Conservation (phyloP, 2,329 filamentous ascomycete species). For the Knufia petricola region DNA sequence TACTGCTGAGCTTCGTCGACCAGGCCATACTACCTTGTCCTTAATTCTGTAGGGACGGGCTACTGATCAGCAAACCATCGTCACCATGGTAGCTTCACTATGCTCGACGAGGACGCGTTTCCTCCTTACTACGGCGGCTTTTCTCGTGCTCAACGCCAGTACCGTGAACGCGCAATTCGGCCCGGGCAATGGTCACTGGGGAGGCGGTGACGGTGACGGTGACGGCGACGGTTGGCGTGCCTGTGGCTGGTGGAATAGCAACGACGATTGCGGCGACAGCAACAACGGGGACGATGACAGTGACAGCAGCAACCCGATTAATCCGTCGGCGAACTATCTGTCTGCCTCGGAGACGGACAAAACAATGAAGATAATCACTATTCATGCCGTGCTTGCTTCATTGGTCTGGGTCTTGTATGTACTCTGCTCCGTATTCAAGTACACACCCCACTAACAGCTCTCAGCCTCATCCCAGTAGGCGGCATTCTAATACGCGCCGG, state of each 20-base stretch:
- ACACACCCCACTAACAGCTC: slow-evolving; percentile 22
- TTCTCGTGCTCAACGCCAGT: background rate
- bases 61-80: background rate
- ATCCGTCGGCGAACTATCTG: slow-evolving; percentile 4
- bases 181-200: background rate
- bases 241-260: slow-evolving; percentile 2
- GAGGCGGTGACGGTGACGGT: background rate
- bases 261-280: background rate
- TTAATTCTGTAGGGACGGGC: background rate
- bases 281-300: slow-evolving; percentile 9
- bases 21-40: background rate
- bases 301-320: slow-evolving; percentile 1
- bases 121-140: slow-evolving; percentile 1
- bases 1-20: background rate
- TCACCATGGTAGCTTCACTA: background rate
- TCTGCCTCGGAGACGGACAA: slow-evolving; percentile 11
- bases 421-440: slow-evolving; percentile 18
- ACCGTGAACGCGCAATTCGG: background rate
- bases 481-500: slow-evolving; percentile 7
- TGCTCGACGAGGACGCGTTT: background rate
- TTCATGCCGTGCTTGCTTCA: slow-evolving; percentile 24
- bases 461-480: slow-evolving; percentile 19
- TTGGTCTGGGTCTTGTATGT: slow-evolving; percentile 24
- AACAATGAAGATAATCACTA: slow-evolving; percentile 16
- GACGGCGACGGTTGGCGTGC: slow-evolving; percentile 1